Evolutionary conservation across 2,329 filamentous ascomycete species (phyloP), one percentile per base, ranked within the genome.

Genomic region (Peltaster fructicola): DNA sequence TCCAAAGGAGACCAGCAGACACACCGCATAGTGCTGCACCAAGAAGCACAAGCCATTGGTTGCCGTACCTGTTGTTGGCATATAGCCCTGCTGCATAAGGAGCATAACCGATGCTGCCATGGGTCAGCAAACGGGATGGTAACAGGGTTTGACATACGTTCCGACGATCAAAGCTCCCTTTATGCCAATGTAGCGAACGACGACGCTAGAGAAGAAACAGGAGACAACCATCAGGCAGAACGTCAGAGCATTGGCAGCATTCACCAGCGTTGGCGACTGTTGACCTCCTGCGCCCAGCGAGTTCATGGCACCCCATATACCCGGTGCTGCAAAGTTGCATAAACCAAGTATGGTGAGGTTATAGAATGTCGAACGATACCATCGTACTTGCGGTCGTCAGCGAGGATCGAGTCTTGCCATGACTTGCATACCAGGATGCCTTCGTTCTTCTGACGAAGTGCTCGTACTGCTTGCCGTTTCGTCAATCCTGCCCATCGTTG

Each of bases 161-260:
- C 35, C 1, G 54, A 63, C 40, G 15, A 24, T 24, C 8, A 82
- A 49, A 0, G 73, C 65, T 24, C 67, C 66, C 38, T 76, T 77
- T 33, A 82, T 74, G 0, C 76, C 76, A 19, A 80, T 64, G 21
- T 66, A 68, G 15, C 63, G 63, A 1, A 78, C 71, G 5, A 80
- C 47, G 0, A 65, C 56, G 25, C 68, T 71, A 0, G 65, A 66
- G 23, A 79, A 65, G 40, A 63, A 69, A 41, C 74, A 79, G 0
- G 70, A 74, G 0, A 80, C 40, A 0, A 79, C 68, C 73, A 79
- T 79, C 6, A 79, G 58, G 22, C 68, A 69, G 41, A 80, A 80
- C 0, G 73, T 77, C 18, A 79, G 46, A 0, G 73, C 67, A 36
- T 81, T 81, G 8, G 71, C 73, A 0, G 68, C 61, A 38, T 78